Evolutionary conservation across 192 early-diverging fungal genomes (phyloP).

Genomic region (Linnemannia schmuckeri): DNA sequence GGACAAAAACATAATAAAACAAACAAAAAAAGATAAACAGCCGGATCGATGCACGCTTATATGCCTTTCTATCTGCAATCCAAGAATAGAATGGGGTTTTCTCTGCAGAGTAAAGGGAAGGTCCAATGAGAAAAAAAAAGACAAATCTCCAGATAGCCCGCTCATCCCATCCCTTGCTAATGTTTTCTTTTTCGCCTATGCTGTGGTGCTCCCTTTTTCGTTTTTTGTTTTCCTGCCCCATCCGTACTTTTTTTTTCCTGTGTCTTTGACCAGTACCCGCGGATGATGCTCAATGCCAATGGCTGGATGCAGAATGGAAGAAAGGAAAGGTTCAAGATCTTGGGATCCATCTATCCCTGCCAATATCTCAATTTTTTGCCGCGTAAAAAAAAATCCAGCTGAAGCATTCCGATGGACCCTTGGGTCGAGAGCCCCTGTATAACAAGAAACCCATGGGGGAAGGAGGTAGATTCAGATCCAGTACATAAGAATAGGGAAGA

Average conservation of each 20-base stretch:
- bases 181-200: neutral
- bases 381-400: neutral
- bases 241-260: too few species aligned
- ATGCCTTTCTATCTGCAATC: neutral
- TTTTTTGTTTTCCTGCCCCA: neutral
- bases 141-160: neutral
- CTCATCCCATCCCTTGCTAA: neutral
- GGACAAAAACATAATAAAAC: neutral
- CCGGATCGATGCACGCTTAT: neutral
- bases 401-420: neutral
- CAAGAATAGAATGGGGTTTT: slow-evolving; percentile 6
- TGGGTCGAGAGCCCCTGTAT: neutral
- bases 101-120: neutral
- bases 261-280: too few species aligned
- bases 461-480: too few species aligned
- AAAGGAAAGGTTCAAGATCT: too few species aligned
- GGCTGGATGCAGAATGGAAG: too few species aligned
- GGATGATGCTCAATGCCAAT: too few species aligned
- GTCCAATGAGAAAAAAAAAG: neutral
- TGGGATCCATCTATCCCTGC: neutral
- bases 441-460: too few species aligned
- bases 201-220: neutral
- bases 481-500: neutral
- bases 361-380: neutral
- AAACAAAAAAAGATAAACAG: neutral